Conservation (phyloP, 2,329 filamentous ascomycete species). For the Paraphoma sp. region DNA sequence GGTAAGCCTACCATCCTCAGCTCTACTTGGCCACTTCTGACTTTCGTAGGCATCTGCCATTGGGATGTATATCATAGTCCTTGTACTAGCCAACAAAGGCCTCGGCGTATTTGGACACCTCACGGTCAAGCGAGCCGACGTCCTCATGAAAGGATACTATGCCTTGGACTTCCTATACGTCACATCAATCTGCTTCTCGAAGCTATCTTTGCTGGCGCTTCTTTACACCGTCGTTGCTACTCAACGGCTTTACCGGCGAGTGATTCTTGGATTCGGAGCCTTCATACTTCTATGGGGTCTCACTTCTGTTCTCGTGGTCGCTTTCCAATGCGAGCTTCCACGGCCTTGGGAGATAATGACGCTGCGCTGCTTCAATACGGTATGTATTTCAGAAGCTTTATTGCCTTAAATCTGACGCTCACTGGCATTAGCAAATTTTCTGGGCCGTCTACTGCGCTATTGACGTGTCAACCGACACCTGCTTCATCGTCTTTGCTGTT, state of each 20-base stretch:
- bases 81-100: constrained; percentile 34
- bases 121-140: constrained; percentile 23
- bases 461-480: constrained; percentile 40
- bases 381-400: constrained; percentile 15
- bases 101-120: constrained; percentile 23
- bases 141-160: constrained; percentile 41
- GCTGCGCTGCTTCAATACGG: constrained; percentile 36
- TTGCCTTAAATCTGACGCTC: constrained; percentile 19
- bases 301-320: constrained; percentile 29
- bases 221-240: constrained; percentile 33
- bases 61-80: constrained; percentile 31
- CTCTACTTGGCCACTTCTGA: constrained; percentile 10
- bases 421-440: constrained; percentile 31
- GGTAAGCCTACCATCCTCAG: constrained; percentile 18
- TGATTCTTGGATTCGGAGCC: constrained; percentile 24
- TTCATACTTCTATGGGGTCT: constrained; percentile 37
- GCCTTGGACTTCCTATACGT: constrained; percentile 44
- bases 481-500: constrained; percentile 39
- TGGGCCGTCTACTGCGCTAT: constrained; percentile 44
- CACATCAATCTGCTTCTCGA: constrained; percentile 35
- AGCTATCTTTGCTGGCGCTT: constrained; percentile 36
- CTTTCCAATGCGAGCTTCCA: constrained; percentile 41
- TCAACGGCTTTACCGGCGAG: constrained; percentile 24
- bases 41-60: constrained; percentile 28
- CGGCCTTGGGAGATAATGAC: constrained; percentile 37